Evolutionary conservation across 2,329 filamentous ascomycete species (phyloP).

Genomic region (Anisogramma anomala): DNA sequence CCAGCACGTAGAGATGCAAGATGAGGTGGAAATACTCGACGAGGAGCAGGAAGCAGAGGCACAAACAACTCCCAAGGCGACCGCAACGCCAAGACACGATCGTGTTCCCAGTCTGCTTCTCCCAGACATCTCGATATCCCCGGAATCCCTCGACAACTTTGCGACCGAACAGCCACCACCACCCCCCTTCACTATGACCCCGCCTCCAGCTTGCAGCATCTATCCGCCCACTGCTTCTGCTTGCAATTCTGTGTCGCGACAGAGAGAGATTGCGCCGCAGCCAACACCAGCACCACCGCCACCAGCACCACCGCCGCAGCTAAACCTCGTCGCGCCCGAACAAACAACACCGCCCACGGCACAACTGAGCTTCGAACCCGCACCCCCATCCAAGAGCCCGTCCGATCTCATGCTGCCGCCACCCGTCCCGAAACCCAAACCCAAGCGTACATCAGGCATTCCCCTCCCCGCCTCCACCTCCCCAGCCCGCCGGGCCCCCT

Average conservation of each 20-base stretch:
- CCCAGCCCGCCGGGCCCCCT: constrained; percentile 7
- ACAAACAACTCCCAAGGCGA: constrained; percentile 43
- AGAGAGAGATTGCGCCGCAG: not conserved
- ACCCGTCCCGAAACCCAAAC: not conserved
- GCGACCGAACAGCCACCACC: constrained; percentile 17
- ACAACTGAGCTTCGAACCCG: not conserved
- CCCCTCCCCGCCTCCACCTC: constrained; percentile 9
- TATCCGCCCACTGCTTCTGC: not conserved
- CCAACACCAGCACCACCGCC: constrained; percentile 33
- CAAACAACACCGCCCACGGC: constrained; percentile 5
- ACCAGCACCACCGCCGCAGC: too few species aligned
- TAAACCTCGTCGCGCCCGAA: not conserved
- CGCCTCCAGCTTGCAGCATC: not conserved
- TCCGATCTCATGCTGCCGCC: constrained; percentile 11
- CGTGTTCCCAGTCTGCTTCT: constrained; percentile 37
- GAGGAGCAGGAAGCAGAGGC: constrained; percentile 22
- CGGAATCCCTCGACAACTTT: constrained; percentile 1
- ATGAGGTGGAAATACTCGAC: not conserved
- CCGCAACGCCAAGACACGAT: constrained; percentile 19
- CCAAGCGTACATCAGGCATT: constrained; percentile 7
- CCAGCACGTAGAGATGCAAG: too few species aligned
- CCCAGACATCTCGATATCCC: constrained; percentile 17
- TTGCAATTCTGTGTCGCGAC: not conserved
- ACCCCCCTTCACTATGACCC: not conserved
- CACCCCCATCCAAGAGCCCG: not conserved